phyloP scores from a whole-genome alignment of 1,284 basidiomycete species.

The Marasmius oreades region DNA sequence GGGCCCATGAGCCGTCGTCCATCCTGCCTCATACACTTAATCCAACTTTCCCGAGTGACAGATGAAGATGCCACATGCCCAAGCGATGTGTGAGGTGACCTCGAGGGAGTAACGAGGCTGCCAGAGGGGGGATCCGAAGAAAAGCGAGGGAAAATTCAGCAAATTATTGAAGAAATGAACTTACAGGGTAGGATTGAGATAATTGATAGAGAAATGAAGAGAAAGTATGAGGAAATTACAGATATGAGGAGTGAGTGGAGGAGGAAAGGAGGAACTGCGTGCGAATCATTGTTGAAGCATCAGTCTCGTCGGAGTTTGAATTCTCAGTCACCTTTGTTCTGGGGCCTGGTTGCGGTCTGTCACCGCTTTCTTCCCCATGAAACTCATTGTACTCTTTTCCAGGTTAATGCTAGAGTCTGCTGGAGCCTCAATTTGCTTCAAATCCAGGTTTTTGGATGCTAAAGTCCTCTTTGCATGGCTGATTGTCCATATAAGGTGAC shows the following conservation, averaged over 20 bases:
- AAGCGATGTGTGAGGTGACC: background rate
- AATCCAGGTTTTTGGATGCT: too few species aligned
- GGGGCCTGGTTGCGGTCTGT: background rate
- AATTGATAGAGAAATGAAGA: background rate
- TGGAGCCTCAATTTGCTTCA: too few species aligned
- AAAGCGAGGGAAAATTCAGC: background rate
- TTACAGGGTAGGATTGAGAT: slow-evolving; percentile 2
- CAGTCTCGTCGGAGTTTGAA: slow-evolving; percentile 2
- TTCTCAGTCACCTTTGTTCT: too few species aligned
- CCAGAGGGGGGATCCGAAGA: background rate
- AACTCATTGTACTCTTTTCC: background rate
- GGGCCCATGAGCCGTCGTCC: background rate
- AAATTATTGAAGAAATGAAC: background rate
- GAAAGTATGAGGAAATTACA: background rate
- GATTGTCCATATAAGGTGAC: too few species aligned
- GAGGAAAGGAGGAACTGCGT: background rate
- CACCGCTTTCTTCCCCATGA: background rate
- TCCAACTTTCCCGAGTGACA: background rate
- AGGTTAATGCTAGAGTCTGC: too few species aligned
- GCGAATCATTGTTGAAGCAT: background rate
- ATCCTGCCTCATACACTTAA: background rate
- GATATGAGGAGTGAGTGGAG: background rate
- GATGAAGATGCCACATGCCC: background rate
- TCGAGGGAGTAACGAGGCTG: background rate
- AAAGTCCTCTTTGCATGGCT: too few species aligned